Evolutionary conservation across 345 rosid genomes (phyloP).

Genomic region (Draba incana): DNA sequence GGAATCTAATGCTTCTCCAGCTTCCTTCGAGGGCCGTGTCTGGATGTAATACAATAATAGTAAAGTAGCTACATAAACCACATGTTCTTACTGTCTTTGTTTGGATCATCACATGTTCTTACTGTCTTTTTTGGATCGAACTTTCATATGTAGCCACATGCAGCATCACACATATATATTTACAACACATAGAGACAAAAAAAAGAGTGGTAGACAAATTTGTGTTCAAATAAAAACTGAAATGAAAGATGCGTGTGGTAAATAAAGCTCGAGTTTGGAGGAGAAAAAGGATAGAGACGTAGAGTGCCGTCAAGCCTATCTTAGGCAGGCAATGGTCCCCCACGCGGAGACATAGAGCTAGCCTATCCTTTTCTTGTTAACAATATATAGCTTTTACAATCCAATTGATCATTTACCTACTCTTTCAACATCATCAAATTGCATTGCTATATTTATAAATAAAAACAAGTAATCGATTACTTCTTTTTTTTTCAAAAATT

Average conservation of each 20-base stretch:
- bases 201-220: slow-evolving; percentile 25
- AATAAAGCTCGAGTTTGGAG: slow-evolving; percentile 26
- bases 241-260: slow-evolving; percentile 31
- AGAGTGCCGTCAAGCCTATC: too few species aligned
- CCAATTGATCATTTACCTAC: not conserved
- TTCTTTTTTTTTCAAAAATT: too few species aligned
- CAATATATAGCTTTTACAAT: not conserved
- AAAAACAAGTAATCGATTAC: too few species aligned
- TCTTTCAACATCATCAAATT: not conserved
- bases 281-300: slow-evolving; percentile 5
- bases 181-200: not conserved
- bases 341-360: slow-evolving; percentile 9
- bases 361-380: not conserved
- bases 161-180: slow-evolving; percentile 5
- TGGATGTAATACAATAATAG: not conserved
- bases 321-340: not conserved
- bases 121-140: slow-evolving; percentile 26
- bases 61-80: slow-evolving; percentile 7
- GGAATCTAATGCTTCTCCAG: too few species aligned
- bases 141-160: slow-evolving; percentile 22
- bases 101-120: slow-evolving; percentile 26
- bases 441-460: too few species aligned
- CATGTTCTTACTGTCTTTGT: slow-evolving; percentile 26
- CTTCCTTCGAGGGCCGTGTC: too few species aligned
- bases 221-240: slow-evolving; percentile 19